A percentile compares a stretch with the other conserved stretches of the same genome.
Evolutionary conservation across 2,329 filamentous ascomycete species (phyloP).

Genomic region (Macrophomina phaseolina): DNA sequence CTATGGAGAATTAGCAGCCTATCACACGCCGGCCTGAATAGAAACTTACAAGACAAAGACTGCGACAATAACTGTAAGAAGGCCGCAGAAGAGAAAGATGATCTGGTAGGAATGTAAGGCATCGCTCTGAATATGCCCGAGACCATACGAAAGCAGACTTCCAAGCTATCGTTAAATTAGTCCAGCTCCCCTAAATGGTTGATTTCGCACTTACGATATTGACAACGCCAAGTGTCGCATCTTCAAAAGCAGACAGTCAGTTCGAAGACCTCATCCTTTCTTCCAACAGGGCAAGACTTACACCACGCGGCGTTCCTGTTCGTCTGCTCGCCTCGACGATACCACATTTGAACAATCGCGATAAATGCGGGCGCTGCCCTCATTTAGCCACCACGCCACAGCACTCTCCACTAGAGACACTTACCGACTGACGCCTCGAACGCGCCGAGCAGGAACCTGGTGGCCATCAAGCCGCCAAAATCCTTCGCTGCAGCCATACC

Average conservation of each 20-base stretch:
- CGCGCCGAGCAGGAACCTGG: constrained; percentile 70
- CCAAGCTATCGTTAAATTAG: constrained; percentile 40
- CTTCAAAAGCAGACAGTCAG: neutral
- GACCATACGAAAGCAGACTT: constrained; percentile 63
- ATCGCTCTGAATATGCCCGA: constrained; percentile 61
- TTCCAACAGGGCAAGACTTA: neutral
- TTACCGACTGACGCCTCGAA: constrained; percentile 66
- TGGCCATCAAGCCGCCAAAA: constrained; percentile 56
- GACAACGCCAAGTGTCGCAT: constrained; percentile 63
- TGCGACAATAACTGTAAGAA: constrained; percentile 58
- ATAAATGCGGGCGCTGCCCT: constrained; percentile 41
- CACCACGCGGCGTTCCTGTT: constrained; percentile 60
- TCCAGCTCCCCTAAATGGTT: neutral
- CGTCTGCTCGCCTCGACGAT: constrained; percentile 63
- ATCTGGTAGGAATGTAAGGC: constrained; percentile 45
- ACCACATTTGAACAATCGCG: constrained; percentile 67
- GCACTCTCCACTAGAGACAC: constrained; percentile 45
- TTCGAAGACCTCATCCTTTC: neutral
- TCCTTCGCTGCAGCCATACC: constrained; percentile 44
- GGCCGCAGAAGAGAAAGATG: constrained; percentile 45
- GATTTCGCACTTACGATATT: constrained; percentile 48
- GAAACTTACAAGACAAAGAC: constrained; percentile 52
- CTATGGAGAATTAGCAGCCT: constrained; percentile 15
- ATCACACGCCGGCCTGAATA: neutral
- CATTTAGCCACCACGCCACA: constrained; percentile 41